Base-by-base conservation (phyloP, 2,329 filamentous ascomycete genomes). In the Rhinocladiella mackenziei region DNA sequence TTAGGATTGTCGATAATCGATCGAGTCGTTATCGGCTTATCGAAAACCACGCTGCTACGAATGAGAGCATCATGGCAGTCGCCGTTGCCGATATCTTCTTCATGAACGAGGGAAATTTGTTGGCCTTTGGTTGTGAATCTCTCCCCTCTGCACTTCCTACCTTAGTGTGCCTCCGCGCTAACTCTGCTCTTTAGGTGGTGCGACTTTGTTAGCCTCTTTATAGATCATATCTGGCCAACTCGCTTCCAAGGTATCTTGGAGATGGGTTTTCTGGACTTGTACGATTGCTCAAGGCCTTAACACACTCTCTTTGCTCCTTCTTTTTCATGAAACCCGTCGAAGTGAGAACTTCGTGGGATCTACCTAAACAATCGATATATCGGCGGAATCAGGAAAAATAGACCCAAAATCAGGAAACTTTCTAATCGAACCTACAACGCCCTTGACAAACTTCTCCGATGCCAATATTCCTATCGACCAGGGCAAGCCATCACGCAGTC, bases 251-350 rank as follows among this genome's bases (percentile, higher is more conserved):
- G 58, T 73, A 2, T 77, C 77, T 33, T 81, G 76, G 74, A 66
- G 76, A 20, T 77, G 65, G 55, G 83, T 83, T 59, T 83, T 77
- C 75, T 83, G 78, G 78, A 66, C 83, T 50, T 81, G 81, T 50
- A 73, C 76, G 1, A 78, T 59, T 1, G 39, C 81, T 1, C 61
- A 79, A 1, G 72, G 65, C 2, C 55, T 75, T 3, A 69, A 71
- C 0, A 62, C 75, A 14, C 22, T 80, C 4, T 65, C 76, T 56
- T 67, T 74, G 23, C 59, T 81, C 19, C 76, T 80, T 56, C 65
- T 77, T 54, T 81, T 81, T 53, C 80, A 79, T 0, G 78, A 83
- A 58, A 82, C 80, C 7, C n/a, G 13, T 35, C 19, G 6, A 19
- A n/a, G n/a, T n/a, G n/a, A n/a, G n/a, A n/a, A n/a, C n/a, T n/a